Evolutionary conservation across 2,329 filamentous ascomycete species (phyloP), one percentile per base, ranked within the genome.

Genomic region (Akanthomyces lecanii): DNA sequence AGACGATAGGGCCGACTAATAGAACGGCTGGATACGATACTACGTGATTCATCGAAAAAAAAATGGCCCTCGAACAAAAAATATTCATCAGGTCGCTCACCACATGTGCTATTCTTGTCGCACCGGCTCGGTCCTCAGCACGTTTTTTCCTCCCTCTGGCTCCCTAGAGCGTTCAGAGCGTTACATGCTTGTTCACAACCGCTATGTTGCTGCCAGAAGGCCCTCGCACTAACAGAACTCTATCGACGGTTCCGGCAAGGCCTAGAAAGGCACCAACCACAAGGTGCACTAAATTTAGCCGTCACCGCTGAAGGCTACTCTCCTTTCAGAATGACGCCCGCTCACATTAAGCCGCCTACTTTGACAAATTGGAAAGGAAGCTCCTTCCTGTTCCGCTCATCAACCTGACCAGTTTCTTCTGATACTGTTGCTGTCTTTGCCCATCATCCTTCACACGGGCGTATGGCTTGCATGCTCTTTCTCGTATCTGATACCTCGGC

Each of bases 61-160:
- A 4, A 56, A 21, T 50, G 5, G n/a, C 56, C 21, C 30, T 23
- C 16, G 0, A 33, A 3, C 33, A 59, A 23, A 38, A n/a, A 18
- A 2, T 16, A 30, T 12, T 21, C 18, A 33, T n/a, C 14, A 21
- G n/a, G 23, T 45, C 16, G 38, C 5, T 45, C 28, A 36, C 14
- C 14, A 51, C 23, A 42, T 30, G 25, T 38, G 40, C 48, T 45
- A 23, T 44, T 42, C 4, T 47, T 51, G 47, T 30, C 47, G 30
- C 33, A 36, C 38, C 47, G 48, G 58, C 10, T 45, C 58, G 48
- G 58, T 61, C 58, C 58, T 52, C 58, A 52, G n/a, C 47, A 61
- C 48, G 38, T 57, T 57, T 45, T 33, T 36, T 21, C 38, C 25
- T 42, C 44, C 44, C 21, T 47, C 11, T 14, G 48, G 3, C 6